Conservation (phyloP, 1,139 yeast genomes). For the Diutina rugosa region DNA sequence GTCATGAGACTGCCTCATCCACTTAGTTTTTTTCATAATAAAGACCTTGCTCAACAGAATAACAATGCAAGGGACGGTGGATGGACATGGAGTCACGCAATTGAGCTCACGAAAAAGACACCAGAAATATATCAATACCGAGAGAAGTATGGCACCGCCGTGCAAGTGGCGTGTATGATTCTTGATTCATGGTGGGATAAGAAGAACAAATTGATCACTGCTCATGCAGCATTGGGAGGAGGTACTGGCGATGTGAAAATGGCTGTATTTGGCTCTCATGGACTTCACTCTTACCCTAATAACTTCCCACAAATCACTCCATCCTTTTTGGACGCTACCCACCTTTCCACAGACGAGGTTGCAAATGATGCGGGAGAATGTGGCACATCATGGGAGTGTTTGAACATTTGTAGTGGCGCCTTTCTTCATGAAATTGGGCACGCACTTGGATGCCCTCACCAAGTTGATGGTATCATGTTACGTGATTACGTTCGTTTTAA, state of each 20-base stretch:
- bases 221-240: slow-evolving; percentile 95
- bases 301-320: slow-evolving; percentile 58
- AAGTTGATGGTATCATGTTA: slow-evolving; percentile 79
- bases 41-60: slow-evolving; percentile 82
- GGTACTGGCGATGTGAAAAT: slow-evolving; percentile 56
- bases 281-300: slow-evolving; percentile 81
- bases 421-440: slow-evolving; percentile 95
- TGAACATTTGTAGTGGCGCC: slow-evolving; percentile 81
- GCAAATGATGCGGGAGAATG: slow-evolving; percentile 83
- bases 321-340: slow-evolving; percentile 60
- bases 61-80: slow-evolving; percentile 60
- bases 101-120: slow-evolving; percentile 43
- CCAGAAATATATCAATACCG: slow-evolving; percentile 15
- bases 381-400: slow-evolving; percentile 84
- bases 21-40: slow-evolving; percentile 60
- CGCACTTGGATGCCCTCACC: slow-evolving; percentile 83
- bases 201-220: slow-evolving; percentile 38
- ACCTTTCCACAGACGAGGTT: slow-evolving; percentile 50
- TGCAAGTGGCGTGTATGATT: slow-evolving; percentile 76
- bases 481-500: slow-evolving; percentile 75
- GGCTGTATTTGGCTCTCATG: slow-evolving; percentile 92
- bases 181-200: slow-evolving; percentile 80
- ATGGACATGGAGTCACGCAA: slow-evolving; percentile 65
- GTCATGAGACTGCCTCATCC: slow-evolving; percentile 55
- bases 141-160: slow-evolving; percentile 22